phyloP scores from a whole-genome alignment of 2,329 filamentous ascomycete species.

The Pseudopyrenochaeta lycopersici region DNA sequence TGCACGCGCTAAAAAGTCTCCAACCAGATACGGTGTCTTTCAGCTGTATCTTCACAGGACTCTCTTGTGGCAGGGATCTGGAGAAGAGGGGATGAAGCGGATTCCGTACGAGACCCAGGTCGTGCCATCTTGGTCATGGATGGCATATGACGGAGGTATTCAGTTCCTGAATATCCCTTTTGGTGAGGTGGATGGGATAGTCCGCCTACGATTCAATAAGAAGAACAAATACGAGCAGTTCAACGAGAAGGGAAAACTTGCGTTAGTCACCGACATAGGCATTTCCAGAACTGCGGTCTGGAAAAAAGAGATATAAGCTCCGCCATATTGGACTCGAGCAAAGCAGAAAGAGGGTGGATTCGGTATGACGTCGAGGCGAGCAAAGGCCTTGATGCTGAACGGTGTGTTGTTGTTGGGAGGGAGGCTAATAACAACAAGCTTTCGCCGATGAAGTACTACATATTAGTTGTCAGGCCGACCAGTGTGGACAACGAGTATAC shows the following conservation, averaged over 20 bases:
- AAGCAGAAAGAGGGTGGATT: conserved; percentile 11
- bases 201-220: too few species aligned
- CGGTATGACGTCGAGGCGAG: conserved; percentile 7
- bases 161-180: too few species aligned
- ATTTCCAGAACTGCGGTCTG: background rate
- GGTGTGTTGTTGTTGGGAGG: conserved; percentile 20
- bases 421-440: background rate
- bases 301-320: background rate
- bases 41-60: too few species aligned
- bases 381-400: conserved; percentile 6
- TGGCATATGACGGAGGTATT: too few species aligned
- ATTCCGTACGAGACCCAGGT: too few species aligned
- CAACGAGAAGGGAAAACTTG: background rate
- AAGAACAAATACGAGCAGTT: background rate
- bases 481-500: conserved; percentile 6
- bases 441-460: conserved; percentile 4
- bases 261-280: background rate
- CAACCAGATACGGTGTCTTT: too few species aligned
- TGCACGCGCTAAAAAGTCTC: too few species aligned
- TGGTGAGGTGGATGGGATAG: too few species aligned
- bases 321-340: background rate
- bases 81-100: too few species aligned
- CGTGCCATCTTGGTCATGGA: too few species aligned
- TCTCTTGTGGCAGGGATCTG: too few species aligned
- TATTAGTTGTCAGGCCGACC: conserved; percentile 8